Evolutionary conservation across 139 green algal species (phyloP).

Genomic region (Chlorella sp.): DNA sequence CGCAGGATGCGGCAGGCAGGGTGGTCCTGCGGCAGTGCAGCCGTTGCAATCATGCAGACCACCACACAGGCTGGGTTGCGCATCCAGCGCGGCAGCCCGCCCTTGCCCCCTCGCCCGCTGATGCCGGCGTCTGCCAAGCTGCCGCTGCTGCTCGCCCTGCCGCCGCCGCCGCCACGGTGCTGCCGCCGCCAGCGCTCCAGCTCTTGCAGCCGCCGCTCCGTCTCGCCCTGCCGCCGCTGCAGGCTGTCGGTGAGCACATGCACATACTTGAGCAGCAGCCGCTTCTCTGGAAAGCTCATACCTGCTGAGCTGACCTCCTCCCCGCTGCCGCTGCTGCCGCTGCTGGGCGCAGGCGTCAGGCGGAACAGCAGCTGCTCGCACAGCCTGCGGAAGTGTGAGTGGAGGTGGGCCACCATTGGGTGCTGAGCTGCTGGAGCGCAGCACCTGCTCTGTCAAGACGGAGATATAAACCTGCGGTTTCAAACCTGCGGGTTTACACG

Average conservation of each 20-base stretch:
- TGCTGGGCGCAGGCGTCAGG: background rate
- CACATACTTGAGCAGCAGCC: constrained; percentile 45
- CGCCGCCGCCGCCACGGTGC: background rate
- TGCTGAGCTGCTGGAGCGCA: too few species aligned
- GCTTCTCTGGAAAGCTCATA: constrained; percentile 15
- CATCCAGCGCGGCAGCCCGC: background rate
- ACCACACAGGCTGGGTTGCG: background rate
- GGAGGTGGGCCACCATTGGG: too few species aligned
- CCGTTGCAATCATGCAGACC: background rate
- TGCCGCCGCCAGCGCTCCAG: constrained; percentile 32
- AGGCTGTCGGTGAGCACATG: constrained; percentile 32
- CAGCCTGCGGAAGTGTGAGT: constrained; percentile 14
- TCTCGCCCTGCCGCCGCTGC: background rate
- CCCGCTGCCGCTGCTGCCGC: background rate
- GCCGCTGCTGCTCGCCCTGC: background rate
- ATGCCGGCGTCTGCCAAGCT: background rate
- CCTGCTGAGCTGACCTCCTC: too few species aligned
- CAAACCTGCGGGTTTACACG: too few species aligned
- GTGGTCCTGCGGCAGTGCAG: background rate
- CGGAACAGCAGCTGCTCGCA: constrained; percentile 56
- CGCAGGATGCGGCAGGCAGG: background rate
- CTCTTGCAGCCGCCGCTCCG: constrained; percentile 50
- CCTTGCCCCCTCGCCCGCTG: background rate
- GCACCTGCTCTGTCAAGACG: too few species aligned
- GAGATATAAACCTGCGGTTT: too few species aligned